Evolutionary conservation across 2,329 filamentous ascomycete genomes (phyloP).

Genomic region (Penicillium sp.): DNA sequence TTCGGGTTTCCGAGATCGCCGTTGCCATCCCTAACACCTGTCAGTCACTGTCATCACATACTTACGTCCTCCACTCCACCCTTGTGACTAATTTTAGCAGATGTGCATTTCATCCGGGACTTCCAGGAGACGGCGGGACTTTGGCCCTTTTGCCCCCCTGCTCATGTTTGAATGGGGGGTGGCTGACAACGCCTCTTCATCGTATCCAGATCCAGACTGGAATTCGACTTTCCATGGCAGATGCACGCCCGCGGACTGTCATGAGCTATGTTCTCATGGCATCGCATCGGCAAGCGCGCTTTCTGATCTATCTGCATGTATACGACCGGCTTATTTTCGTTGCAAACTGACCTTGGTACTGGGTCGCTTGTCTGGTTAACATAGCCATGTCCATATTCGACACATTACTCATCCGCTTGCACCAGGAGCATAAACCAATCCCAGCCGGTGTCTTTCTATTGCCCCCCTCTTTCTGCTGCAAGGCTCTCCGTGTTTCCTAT

Average conservation of each 20-base stretch:
- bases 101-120: background rate
- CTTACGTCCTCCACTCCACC: background rate
- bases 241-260: background rate
- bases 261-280: background rate
- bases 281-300: conserved; percentile 8
- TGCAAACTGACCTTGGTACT: background rate
- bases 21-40: background rate
- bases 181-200: background rate
- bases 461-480: background rate
- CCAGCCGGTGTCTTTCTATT: background rate
- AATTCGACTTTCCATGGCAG: conserved; percentile 8
- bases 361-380: background rate
- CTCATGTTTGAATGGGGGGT: background rate
- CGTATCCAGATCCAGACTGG: background rate
- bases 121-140: background rate
- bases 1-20: background rate
- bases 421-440: background rate
- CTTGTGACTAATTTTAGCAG: background rate
- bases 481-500: background rate
- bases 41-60: background rate
- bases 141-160: background rate
- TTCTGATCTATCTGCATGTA: background rate
- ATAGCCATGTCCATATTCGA: background rate
- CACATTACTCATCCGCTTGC: background rate
- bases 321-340: background rate